A percentile compares a stretch with the other conserved stretches of the same genome.
These are phyloP conservation scores for Raffaelea albimanens DNA, from an alignment of 2,329 filamentous ascomycete species.

Conservation along the genomic window DNA sequence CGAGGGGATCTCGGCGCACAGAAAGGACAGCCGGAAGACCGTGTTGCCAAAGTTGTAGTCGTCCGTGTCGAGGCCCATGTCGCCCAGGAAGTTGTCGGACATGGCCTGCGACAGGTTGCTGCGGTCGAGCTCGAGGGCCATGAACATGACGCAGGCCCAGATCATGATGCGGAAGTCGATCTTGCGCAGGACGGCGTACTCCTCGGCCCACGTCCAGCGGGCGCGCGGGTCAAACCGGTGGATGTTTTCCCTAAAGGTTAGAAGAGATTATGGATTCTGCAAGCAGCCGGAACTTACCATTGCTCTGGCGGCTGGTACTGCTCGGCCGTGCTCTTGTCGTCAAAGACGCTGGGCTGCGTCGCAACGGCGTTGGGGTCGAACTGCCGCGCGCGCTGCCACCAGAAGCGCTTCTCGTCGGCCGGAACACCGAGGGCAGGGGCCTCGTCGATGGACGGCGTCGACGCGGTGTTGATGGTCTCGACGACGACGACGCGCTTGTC, in stretches of 20 bases:
- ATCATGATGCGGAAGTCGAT: slow-evolving; percentile 22
- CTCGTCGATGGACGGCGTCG: background rate
- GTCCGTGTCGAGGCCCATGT: slow-evolving; percentile 33
- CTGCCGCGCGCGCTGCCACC: slow-evolving; percentile 19
- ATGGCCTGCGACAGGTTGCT: slow-evolving; percentile 33
- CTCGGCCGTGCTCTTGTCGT: slow-evolving; percentile 24
- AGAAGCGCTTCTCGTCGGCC: slow-evolving; percentile 20
- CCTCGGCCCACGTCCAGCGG: slow-evolving; percentile 47
- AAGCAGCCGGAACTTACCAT: no score
- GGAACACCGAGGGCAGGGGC: slow-evolving; percentile 18
- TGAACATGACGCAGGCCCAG: slow-evolving; percentile 25
- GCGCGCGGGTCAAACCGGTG: slow-evolving; percentile 50
- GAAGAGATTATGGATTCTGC: background rate
- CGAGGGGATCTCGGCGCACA: slow-evolving; percentile 32
- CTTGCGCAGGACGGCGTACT: slow-evolving; percentile 43
- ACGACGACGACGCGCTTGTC: background rate
- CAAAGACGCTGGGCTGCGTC: slow-evolving; percentile 28
- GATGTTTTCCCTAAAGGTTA: slow-evolving; percentile 25
- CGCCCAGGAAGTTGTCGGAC: slow-evolving; percentile 35
- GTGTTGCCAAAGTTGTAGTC: slow-evolving; percentile 40
- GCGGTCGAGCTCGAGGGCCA: slow-evolving; percentile 26
- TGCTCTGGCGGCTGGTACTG: slow-evolving; percentile 22
- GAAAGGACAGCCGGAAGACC: slow-evolving; percentile 38
- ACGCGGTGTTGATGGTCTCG: background rate
- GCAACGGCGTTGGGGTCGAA: slow-evolving; percentile 25